These are phyloP conservation scores for Termitomyces sp. DNA, from an alignment of 768 basidiomycete species.

Conservation along the genomic window DNA sequence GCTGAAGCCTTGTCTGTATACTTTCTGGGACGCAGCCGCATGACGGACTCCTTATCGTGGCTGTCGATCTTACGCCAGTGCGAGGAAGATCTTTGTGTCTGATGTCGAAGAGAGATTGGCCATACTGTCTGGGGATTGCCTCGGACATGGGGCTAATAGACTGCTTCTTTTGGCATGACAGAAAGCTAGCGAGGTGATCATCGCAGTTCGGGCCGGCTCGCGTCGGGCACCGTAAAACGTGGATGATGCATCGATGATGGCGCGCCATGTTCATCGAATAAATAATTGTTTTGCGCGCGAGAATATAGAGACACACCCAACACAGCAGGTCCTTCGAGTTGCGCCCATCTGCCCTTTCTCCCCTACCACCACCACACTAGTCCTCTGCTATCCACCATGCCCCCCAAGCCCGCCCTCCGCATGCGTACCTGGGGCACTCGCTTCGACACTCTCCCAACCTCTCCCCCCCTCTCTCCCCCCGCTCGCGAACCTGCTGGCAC, in stretches of 20 bases:
- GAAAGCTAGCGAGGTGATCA: conserved; percentile 40
- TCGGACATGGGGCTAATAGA: not conserved
- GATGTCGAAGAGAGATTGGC: not conserved
- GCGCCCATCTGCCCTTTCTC: conserved; percentile 5
- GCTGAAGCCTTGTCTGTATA: conserved; percentile 16
- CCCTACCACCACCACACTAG: conserved; percentile 19
- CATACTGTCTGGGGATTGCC: too few species aligned
- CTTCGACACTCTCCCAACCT: conserved; percentile 61
- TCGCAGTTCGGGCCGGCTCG: conserved; percentile 30
- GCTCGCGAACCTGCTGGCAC: conserved; percentile 17
- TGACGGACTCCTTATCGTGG: not conserved
- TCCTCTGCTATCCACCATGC: conserved; percentile 32
- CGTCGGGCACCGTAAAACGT: conserved; percentile 48
- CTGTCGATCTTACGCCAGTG: conserved; percentile 14
- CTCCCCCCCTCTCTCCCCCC: conserved; percentile 43
- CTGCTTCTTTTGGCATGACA: conserved; percentile 44
- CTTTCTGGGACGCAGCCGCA: conserved; percentile 14
- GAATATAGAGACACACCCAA: conserved; percentile 10
- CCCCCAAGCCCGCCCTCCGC: conserved; percentile 37
- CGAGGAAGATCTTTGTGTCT: not conserved
- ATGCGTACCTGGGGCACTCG: conserved; percentile 69
- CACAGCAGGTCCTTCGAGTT: conserved; percentile 13
- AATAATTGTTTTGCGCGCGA: conserved; percentile 13
- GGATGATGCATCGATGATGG: conserved; percentile 16
- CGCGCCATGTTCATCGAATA: conserved; percentile 12